These are phyloP conservation scores for Penicillium sclerotigenum DNA, from an alignment of 2,329 filamentous ascomycete species.

Conservation along the genomic window DNA sequence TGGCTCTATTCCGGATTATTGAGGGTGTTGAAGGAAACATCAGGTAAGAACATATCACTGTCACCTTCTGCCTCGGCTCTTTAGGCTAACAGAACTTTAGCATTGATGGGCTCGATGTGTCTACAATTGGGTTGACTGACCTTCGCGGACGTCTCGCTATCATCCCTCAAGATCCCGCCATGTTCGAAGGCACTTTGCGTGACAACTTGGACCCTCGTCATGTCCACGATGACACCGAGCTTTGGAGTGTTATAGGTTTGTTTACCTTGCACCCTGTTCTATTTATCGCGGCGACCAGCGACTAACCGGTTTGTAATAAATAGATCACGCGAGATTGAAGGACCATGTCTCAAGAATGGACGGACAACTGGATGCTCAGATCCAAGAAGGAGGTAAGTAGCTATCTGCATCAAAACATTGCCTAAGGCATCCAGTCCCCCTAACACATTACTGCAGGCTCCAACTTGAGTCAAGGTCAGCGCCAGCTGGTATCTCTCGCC, in stretches of 20 bases:
- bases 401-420: neutral
- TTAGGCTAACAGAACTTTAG: constrained; percentile 39
- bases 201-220: constrained; percentile 95
- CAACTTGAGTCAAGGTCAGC: constrained; percentile 91
- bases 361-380: constrained; percentile 81
- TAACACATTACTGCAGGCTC: constrained; percentile 58
- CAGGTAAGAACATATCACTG: constrained; percentile 34
- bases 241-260: constrained; percentile 92
- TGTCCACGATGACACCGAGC: constrained; percentile 91
- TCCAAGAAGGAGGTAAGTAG: constrained; percentile 84
- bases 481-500: constrained; percentile 89
- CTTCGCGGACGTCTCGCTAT: constrained; percentile 87
- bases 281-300: constrained; percentile 8
- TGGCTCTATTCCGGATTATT: constrained; percentile 93
- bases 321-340: constrained; percentile 89
- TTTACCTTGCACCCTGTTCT: constrained; percentile 25
- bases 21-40: constrained; percentile 81
- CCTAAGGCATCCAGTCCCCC: constrained; percentile 1
- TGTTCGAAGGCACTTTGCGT: constrained; percentile 89
- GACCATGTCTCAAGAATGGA: constrained; percentile 84
- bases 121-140: constrained; percentile 83
- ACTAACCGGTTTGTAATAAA: constrained; percentile 39
- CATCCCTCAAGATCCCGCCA: constrained; percentile 93
- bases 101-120: constrained; percentile 87
- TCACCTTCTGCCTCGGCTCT: constrained; percentile 11